These are phyloP conservation scores for Cytospora mali DNA, from an alignment of 2,329 filamentous ascomycete species.

Conservation along the genomic window DNA sequence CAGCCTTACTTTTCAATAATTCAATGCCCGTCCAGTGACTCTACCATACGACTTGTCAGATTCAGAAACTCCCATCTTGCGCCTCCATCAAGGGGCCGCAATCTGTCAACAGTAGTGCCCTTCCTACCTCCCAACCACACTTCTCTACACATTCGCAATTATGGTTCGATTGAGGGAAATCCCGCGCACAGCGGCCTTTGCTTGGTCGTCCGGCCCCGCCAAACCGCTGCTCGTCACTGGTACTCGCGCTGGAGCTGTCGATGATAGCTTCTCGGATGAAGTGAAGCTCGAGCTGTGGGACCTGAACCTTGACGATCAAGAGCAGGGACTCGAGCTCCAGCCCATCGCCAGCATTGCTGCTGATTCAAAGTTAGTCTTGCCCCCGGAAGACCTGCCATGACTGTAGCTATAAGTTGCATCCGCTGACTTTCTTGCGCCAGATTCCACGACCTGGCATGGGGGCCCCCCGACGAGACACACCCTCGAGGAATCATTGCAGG, in stretches of 20 bases:
- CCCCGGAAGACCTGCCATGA: background rate
- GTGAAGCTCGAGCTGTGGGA: slow-evolving; percentile 98
- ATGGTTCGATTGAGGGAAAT: slow-evolving; percentile 99
- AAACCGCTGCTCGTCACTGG: slow-evolving; percentile 88
- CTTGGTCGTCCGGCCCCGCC: slow-evolving; percentile 84
- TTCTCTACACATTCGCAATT: slow-evolving; percentile 32
- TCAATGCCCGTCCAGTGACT: slow-evolving; percentile 17
- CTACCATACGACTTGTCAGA: slow-evolving; percentile 6
- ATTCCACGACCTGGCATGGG: slow-evolving; percentile 98
- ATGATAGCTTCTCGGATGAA: slow-evolving; percentile 96
- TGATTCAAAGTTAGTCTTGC: slow-evolving; percentile 75
- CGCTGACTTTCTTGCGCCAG: slow-evolving; percentile 49
- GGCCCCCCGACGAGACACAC: slow-evolving; percentile 75
- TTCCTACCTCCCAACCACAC: slow-evolving; percentile 6
- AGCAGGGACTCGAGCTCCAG: slow-evolving; percentile 80
- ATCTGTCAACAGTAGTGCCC: slow-evolving; percentile 11
- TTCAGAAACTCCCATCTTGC: slow-evolving; percentile 13
- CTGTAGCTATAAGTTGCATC: background rate
- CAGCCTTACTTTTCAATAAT: slow-evolving; percentile 4
- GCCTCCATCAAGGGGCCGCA: slow-evolving; percentile 20
- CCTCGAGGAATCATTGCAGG: slow-evolving; percentile 90
- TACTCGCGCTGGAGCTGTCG: slow-evolving; percentile 91
- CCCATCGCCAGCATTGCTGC: slow-evolving; percentile 82
- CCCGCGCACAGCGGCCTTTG: slow-evolving; percentile 93
- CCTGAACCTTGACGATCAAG: slow-evolving; percentile 75